Base-by-base conservation (phyloP, 441 rosid species). In the Arabidopsis hybrid region DNA sequence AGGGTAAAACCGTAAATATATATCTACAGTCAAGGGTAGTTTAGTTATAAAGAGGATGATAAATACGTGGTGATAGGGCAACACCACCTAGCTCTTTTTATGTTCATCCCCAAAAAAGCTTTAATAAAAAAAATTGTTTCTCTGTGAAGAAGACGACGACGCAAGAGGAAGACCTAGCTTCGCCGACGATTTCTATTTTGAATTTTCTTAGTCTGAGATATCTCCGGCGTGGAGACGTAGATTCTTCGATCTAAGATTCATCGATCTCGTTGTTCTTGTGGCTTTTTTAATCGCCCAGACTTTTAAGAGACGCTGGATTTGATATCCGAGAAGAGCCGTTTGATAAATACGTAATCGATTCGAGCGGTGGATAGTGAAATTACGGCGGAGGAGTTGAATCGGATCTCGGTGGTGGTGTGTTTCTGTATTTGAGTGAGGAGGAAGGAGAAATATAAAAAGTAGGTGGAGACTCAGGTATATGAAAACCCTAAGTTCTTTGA, bases 41-140 rank as follows among this genome's bases (percentile, higher is more conserved):
- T 36, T 59, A n/a, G 83, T 75, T 2, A 76, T 53, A 35, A 39
- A 45, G 29, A 14, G 57, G 10, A 75, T 60, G 16, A 72, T 81
- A 86, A 77, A 83, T 79, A 72, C 55, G 73, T 65, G 82, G 81
- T 73, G 75, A 81, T 77, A 81, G 86, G 85, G 80, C 26, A 21
- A 21, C 78, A 75, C 65, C 49, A 71, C 65, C 36, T 57, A 49
- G 59, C 18, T 74, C 39, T 69, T 43, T 43, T 38, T 76, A 71
- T 80, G 51, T 60, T 66, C 74, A 51, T 80, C 72, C 72, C 64
- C 61, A 21, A 10, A 39, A 60, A 40, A 76, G 52, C 32, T 21
- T 31, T 31, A 35, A 56, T 65, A 29, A 49, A 31, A 36, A 51
- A 31, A 31, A 2, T 51, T 12, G 10, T 34, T 7, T 49, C 49